Evolutionary conservation across 2,329 filamentous ascomycete species (phyloP), one percentile per base, ranked within the genome.

Genomic region (Helminthosporium solani): DNA sequence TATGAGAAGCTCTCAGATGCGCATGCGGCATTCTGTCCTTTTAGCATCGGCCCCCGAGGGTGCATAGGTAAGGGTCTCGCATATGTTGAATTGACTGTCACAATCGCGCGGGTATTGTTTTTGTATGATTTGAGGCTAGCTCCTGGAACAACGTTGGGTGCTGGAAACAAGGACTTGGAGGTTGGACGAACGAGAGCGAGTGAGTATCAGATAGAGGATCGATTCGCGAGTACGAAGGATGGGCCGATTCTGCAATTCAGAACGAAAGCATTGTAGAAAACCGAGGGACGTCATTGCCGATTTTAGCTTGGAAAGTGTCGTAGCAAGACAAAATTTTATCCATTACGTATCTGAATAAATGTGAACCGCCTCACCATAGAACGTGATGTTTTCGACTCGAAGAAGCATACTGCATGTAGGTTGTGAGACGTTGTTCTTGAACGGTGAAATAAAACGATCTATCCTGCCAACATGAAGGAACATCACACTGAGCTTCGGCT

Each of bases 31-130:
- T 92, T 88, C 70, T 89, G 85, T 52, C 86, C 88, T 1, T 90
- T 90, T 58, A 84, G 80, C 36, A 74, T 88, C 50, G 86, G 86
- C 0, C 82, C 85, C 0, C 73, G 86, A 9, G 84, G 84, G 2
- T 90, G 86, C 61, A 87, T 89, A 44, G 86, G 86, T 0, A 88
- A 88, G 75, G 78, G 79, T 0, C 69, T 87, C 35, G 84, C 84
- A 2, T 86, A 87, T 57, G 76, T 80, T 35, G 85, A 88, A 73
- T 80, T 87, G 78, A 80, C 74, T 41, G 78, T 81, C 4, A 80
- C 83, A 2, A 65, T 88, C 44, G 84, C 84, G 27, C 70, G 84
- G 12, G 73, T 82, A 16, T 59, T 88, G 47, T 86, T 74, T 53
- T 49, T 81, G 55, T 87, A 83, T 50, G 84, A 87, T 50, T 53